Percentiles rank a stretch among this genome's conserved stretches.
phyloP scores from a whole-genome alignment of 1,284 basidiomycete species.

The Lignosus rhinocerotis region DNA sequence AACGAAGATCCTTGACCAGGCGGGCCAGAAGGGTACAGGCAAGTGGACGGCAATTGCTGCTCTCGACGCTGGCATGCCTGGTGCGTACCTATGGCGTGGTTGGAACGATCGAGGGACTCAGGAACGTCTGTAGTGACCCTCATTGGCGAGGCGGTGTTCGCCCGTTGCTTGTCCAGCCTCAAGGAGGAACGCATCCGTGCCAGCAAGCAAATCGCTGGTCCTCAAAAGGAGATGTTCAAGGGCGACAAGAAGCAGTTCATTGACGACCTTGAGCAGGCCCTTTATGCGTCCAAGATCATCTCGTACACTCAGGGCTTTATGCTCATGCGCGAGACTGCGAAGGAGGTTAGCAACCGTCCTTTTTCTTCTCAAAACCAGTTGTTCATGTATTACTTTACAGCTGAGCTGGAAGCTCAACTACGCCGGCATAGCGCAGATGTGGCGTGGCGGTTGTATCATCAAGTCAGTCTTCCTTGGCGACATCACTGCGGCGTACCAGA shows the following conservation, averaged over 20 bases:
- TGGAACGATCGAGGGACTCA: background rate
- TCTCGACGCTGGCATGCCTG: constrained; percentile 91
- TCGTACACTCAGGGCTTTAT: constrained; percentile 99
- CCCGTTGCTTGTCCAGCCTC: constrained; percentile 96
- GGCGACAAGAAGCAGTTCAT: constrained; percentile 99
- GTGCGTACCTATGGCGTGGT: constrained; percentile 41
- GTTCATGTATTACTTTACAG: constrained; percentile 35
- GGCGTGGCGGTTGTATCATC: constrained; percentile 99
- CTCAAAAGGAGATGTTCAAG: constrained; percentile 90
- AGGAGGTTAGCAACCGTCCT: constrained; percentile 63
- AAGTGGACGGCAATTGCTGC: constrained; percentile 99
- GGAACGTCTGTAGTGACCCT: constrained; percentile 76
- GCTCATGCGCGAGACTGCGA: constrained; percentile 98
- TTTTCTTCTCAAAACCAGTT: background rate
- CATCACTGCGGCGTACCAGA: constrained; percentile 91
- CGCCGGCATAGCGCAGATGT: constrained; percentile 97
- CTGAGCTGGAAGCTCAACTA: constrained; percentile 87
- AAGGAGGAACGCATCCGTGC: constrained; percentile 97
- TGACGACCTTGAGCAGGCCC: constrained; percentile 97
- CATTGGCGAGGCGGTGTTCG: constrained; percentile 99
- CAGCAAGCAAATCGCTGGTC: constrained; percentile 88
- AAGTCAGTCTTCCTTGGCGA: constrained; percentile 96
- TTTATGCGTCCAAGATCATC: constrained; percentile 99
- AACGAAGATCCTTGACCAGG: constrained; percentile 92
- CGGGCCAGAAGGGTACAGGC: constrained; percentile 99